Base-by-base conservation (phyloP, 1,139 yeast genomes). In the Zhuliangozyma parablackwelliae region DNA sequence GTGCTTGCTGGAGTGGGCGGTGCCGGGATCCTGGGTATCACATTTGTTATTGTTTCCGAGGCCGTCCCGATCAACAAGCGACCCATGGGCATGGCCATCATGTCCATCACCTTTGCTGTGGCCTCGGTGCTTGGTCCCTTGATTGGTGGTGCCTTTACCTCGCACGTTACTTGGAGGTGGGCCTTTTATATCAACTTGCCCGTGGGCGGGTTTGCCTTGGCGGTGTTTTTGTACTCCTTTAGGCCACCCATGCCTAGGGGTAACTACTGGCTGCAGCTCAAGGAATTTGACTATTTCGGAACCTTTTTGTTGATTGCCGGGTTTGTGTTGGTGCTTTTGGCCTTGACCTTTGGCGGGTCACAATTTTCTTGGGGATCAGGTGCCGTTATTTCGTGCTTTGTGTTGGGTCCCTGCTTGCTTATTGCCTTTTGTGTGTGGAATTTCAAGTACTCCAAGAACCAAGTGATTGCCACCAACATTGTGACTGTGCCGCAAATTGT, bases 101-200 rank as follows among this genome's bases (percentile, higher is more conserved):
- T 76, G 25, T 81, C 81, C 0, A 44, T 47, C 6, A 44, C 51
- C 7, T 53, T 57, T 48, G 55, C 57, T 1, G 42, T 76, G 9
- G 82, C 83, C 2, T 68, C 72, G 37, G 75, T 75, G 1, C 45
- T 72, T 10, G 84, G 83, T 0, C 84, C 84, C 0, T 66, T 78
- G 37, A 53, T 78, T 20, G 78, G 78, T 41, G 77, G 79, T 24
- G 78, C 72, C 0, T 71, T 77, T 40, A 66, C 74, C 5, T 51
- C 62, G 21, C 59, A 63, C 40, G 59, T 57, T 21, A 43, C 45
- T 10, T 84, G 92, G 92, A 71, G 92, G 57, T 82, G 90, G 90
- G 78, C 86, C 45, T 84, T 83, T 56, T 84, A 80, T 56, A 71
- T 84, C 8, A 65, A 65, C 39, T 59, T 65, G 41, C 71, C 71